These are phyloP conservation scores for Solanum bukasovii DNA, from an alignment of 257 asterid species.

Conservation along the genomic window DNA sequence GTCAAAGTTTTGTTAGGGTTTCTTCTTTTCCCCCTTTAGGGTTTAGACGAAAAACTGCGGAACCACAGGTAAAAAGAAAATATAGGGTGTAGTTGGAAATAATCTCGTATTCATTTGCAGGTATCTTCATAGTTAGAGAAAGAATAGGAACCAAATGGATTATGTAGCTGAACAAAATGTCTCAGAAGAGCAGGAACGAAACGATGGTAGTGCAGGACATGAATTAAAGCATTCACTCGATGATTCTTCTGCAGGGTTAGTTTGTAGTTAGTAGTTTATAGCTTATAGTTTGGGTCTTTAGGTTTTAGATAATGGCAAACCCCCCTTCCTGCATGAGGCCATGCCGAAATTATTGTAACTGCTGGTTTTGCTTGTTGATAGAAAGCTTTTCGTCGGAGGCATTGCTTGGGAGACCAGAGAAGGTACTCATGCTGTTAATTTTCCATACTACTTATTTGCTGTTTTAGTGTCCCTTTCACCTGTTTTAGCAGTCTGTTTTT, in stretches of 20 bases:
- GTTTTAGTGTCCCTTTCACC: background rate
- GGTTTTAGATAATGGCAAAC: slow-evolving; percentile 3
- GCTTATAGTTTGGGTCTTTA: background rate
- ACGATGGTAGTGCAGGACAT: slow-evolving; percentile 70
- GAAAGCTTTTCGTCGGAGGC: slow-evolving; percentile 99
- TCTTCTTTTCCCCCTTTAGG: background rate
- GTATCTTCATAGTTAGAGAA: slow-evolving; percentile 48
- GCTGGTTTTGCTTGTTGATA: slow-evolving; percentile 75
- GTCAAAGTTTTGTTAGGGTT: slow-evolving; percentile 5
- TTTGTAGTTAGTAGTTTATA: slow-evolving; percentile 49
- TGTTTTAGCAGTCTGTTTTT: background rate
- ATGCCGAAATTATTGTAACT: slow-evolving; percentile 45
- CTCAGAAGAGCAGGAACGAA: slow-evolving; percentile 56
- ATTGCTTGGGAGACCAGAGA: slow-evolving; percentile 99
- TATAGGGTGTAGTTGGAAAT: slow-evolving; percentile 12
- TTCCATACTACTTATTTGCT: background rate
- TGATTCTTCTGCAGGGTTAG: slow-evolving; percentile 99
- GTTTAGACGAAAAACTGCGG: slow-evolving; percentile 6
- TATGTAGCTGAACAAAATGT: slow-evolving; percentile 61
- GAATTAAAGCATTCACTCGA: slow-evolving; percentile 52
- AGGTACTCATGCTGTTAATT: slow-evolving; percentile 34
- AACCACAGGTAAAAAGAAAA: slow-evolving; percentile 7
- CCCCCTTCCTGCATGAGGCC: slow-evolving; percentile 27
- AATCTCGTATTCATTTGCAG: slow-evolving; percentile 45
- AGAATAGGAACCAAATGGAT: slow-evolving; percentile 55